Evolutionary conservation across 2,329 filamentous ascomycete species (phyloP), one percentile per base, ranked within the genome.

Genomic region (Hypoxylon sp.): DNA sequence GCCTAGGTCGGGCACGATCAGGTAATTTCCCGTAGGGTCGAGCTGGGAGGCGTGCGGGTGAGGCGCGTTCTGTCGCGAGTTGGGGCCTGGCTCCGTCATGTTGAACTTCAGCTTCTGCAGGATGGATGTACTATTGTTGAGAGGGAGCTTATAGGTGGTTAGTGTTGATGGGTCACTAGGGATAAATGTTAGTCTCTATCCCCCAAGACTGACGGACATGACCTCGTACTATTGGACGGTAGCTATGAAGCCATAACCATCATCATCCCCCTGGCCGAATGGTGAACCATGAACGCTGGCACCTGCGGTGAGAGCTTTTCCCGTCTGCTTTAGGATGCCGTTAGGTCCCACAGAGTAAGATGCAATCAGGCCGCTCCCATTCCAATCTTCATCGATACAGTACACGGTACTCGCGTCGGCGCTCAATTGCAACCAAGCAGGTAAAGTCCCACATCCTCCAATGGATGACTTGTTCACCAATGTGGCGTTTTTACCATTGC

Each of bases 21-120:
- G 72, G 72, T 82, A 87, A 38, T 79, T 75, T 11, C 83, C 83
- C 0, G 83, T 84, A 0, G 82, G 84, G 66, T 85, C 86, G 10
- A 80, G 76, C 70, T 85, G 80, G 4, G 81, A 82, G 17, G 84
- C 81, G 76, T 89, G 86, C 6, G 85, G 86, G 70, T 89, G 86
- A 5, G 86, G 80, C 4, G 80, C 82, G 62, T 87, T 83, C 74
- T 89, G 87, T n/a, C 86, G 83, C 3, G 83, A 77, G 49, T 80
- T 78, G 10, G 84, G 79, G 0, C 85, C 85, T 0, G 80, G 79
- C 7, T 73, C 70, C 2, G 78, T 66, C 78, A 84, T 79, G 67
- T 79, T 81, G 75, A 82, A 85, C 38, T 78, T 76, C 52, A 81
- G 69, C 63, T 77, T 78, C 65, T 83, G 79, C 3, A 80, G 56